phyloP scores from a whole-genome alignment of 352 stramenopile genomes.

The Globisporangium heterothallicum region DNA sequence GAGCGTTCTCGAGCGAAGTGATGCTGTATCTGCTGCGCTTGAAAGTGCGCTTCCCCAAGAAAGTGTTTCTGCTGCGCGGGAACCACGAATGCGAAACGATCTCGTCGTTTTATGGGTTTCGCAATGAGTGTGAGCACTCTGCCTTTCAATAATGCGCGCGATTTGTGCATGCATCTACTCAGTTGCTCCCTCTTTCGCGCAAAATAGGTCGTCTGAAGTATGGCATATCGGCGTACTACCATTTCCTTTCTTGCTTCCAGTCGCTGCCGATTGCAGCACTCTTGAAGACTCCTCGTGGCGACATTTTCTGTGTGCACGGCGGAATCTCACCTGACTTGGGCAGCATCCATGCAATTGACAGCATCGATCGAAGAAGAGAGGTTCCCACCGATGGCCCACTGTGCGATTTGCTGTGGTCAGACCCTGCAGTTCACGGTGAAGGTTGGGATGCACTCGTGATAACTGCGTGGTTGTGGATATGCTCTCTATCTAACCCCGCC shows the following conservation, averaged over 20 bases:
- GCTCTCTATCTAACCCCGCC: not conserved
- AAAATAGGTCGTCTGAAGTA: slow-evolving; percentile 67
- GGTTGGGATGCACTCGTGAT: slow-evolving; percentile 11
- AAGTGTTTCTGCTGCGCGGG: slow-evolving; percentile 63
- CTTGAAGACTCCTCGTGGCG: slow-evolving; percentile 33
- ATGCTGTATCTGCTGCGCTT: slow-evolving; percentile 75
- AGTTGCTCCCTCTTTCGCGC: not conserved
- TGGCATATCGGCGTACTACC: slow-evolving; percentile 71
- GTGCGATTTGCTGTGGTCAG: slow-evolving; percentile 73
- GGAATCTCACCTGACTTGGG: slow-evolving; percentile 55
- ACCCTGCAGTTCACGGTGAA: slow-evolving; percentile 29
- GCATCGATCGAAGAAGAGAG: slow-evolving; percentile 59
- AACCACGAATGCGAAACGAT: slow-evolving; percentile 86
- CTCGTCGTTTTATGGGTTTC: slow-evolving; percentile 83
- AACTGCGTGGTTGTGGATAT: not conserved
- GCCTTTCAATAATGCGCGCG: not conserved
- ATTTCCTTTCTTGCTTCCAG: slow-evolving; percentile 81
- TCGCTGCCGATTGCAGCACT: slow-evolving; percentile 58
- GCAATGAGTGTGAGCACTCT: slow-evolving; percentile 67
- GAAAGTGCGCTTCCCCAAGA: slow-evolving; percentile 52
- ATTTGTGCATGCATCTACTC: not conserved
- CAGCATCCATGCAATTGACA: slow-evolving; percentile 47
- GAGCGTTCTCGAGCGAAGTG: slow-evolving; percentile 77
- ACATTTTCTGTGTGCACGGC: slow-evolving; percentile 69
- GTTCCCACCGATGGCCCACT: slow-evolving; percentile 50